Percentiles rank a stretch among this genome's conserved stretches.
Evolutionary conservation across 1,284 basidiomycete genomes (phyloP).

Genomic region (Cryptococcus wingfieldii): DNA sequence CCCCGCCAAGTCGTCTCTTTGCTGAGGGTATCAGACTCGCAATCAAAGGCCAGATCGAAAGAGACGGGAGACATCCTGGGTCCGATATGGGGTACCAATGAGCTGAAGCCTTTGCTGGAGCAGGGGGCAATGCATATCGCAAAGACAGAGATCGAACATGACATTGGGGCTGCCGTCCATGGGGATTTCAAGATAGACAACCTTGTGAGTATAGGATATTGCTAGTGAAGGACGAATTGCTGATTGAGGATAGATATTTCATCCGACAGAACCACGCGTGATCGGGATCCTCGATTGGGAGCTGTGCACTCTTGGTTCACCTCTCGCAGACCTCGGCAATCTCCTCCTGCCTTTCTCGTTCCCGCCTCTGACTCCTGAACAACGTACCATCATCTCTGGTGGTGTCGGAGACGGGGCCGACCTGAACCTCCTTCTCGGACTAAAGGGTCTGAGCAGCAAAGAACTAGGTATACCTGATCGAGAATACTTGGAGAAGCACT

Average conservation of each 20-base stretch:
- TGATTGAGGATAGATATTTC: slow-evolving; percentile 61
- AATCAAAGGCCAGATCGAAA: slow-evolving; percentile 63
- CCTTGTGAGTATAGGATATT: slow-evolving; percentile 48
- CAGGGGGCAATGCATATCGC: slow-evolving; percentile 65
- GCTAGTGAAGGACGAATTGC: not conserved
- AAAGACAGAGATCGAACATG: slow-evolving; percentile 61
- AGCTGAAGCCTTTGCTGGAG: slow-evolving; percentile 64
- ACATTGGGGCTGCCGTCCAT: slow-evolving; percentile 66
- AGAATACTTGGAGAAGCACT: slow-evolving; percentile 61
- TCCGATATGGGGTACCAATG: slow-evolving; percentile 58
- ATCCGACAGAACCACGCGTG: slow-evolving; percentile 82
- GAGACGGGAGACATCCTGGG: slow-evolving; percentile 36
- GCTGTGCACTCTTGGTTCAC: slow-evolving; percentile 83
- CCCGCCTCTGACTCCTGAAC: slow-evolving; percentile 47
- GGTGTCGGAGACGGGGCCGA: slow-evolving; percentile 27
- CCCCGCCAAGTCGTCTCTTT: slow-evolving; percentile 87
- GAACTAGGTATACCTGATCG: slow-evolving; percentile 61
- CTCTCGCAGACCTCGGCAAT: slow-evolving; percentile 87
- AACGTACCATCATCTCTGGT: not conserved
- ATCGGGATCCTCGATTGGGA: slow-evolving; percentile 98
- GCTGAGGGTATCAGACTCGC: slow-evolving; percentile 65
- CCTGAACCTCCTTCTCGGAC: slow-evolving; percentile 49
- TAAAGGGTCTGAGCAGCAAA: slow-evolving; percentile 59
- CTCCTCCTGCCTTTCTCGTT: slow-evolving; percentile 79
- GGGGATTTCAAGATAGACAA: slow-evolving; percentile 98